Evolutionary conservation across 306 rosid genomes (phyloP), one percentile per base, ranked within the genome.

Genomic region (Cicer yamashitae): DNA sequence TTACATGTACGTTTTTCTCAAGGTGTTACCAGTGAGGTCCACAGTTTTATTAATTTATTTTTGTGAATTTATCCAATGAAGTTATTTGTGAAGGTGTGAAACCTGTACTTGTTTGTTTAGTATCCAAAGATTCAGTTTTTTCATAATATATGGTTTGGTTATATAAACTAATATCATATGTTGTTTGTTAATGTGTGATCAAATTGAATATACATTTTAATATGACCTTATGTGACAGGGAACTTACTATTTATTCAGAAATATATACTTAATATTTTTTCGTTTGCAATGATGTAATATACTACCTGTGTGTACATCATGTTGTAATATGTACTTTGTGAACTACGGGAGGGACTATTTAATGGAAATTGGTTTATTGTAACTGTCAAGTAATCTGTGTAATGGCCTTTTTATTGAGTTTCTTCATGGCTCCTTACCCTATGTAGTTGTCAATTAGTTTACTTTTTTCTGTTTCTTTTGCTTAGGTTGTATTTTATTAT

Each of bases 341-440:
- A 20, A 53, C 34, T 9, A 2, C 9, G 7, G 64, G n/a, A 39
- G 7, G 40, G 25, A 53, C 9, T 40, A 69, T 17, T 10, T 5
- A n/a, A 39, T 71, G 50, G 64, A 71, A 38, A 59, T 59, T 59
- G 65, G 5, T 59, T 30, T 17, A 39, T 52, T 52, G 48, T 15
- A 15, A 38, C 13, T 37, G 7, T 38, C 18, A 8, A 7, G 52
- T 71, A 17, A 20, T 6, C 34, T 5, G 43, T 58, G 58, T 10
- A 18, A 8, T 25, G 46, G 12, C 30, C 30, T 53, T 52, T 71
- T 51, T 10, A n/a, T 30, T 18, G 10, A 17, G 41, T 71, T 71
- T 54, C 25, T 52, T 70, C 34, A 10, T 37, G n/a, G 22, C 41
- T 54, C 30, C 41, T 11, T 56, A 60, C 47, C 18, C 37, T 6